Conservation (phyloP, 1,139 yeast species). For the Eremothecium coryli region DNA sequence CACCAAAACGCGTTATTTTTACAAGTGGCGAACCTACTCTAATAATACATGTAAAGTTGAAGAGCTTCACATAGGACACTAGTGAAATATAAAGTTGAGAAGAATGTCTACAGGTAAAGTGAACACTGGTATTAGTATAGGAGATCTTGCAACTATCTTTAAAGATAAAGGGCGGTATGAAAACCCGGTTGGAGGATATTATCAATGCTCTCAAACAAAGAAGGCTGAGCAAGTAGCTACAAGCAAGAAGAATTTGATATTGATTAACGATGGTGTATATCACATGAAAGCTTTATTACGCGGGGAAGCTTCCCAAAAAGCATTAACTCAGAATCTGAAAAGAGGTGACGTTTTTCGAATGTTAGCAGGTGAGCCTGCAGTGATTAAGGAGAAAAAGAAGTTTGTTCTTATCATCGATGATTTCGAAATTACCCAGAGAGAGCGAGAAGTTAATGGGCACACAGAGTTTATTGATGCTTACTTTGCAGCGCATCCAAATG, state of each 20-base stretch:
- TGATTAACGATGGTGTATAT: slow-evolving; percentile 58
- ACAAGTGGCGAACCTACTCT: too few species aligned
- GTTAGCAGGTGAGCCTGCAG: slow-evolving; percentile 27
- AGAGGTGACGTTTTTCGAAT: slow-evolving; percentile 32
- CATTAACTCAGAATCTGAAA: slow-evolving; percentile 41
- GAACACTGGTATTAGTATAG: slow-evolving; percentile 8
- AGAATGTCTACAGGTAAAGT: background rate
- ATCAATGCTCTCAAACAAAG: slow-evolving; percentile 28
- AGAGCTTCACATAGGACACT: too few species aligned
- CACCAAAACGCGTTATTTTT: slow-evolving; percentile 1
- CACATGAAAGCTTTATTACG: slow-evolving; percentile 58
- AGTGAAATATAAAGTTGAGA: too few species aligned
- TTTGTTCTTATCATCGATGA: slow-evolving; percentile 48
- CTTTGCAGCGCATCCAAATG: slow-evolving; percentile 47
- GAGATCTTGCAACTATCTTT: slow-evolving; percentile 25
- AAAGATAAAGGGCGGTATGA: slow-evolving; percentile 25
- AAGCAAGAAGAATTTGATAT: slow-evolving; percentile 27
- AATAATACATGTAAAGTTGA: too few species aligned
- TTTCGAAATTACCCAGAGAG: slow-evolving; percentile 38
- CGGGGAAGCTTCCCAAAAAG: slow-evolving; percentile 45
- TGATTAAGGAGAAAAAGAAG: slow-evolving; percentile 38
- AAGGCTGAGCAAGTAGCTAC: slow-evolving; percentile 24
- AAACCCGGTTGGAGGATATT: slow-evolving; percentile 26
- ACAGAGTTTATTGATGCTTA: slow-evolving; percentile 44
- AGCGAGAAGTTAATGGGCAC: slow-evolving; percentile 35